Evolutionary conservation across 1,284 basidiomycete species (phyloP).

Genomic region (Pyrrhoderma noxium): DNA sequence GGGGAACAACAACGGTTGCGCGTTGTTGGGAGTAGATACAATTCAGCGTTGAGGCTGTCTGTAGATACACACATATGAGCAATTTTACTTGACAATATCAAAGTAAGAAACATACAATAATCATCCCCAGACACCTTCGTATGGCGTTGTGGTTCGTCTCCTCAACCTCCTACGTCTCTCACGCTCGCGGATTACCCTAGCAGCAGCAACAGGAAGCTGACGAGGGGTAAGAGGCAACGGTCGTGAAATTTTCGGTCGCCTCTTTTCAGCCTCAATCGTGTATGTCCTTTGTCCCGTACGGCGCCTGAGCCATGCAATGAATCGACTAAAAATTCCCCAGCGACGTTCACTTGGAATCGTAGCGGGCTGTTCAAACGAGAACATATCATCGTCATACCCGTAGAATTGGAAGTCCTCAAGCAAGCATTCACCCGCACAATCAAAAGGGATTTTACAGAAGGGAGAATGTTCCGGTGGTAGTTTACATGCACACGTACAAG

Average conservation of each 20-base stretch:
- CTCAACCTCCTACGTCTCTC: constrained; percentile 1
- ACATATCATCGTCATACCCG: constrained; percentile 18
- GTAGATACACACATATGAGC: neutral
- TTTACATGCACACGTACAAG: constrained; percentile 6
- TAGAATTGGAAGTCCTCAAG: constrained; percentile 10
- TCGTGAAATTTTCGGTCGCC: constrained; percentile 12
- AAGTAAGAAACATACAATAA: neutral
- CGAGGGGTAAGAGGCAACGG: constrained; percentile 13
- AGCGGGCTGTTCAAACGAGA: constrained; percentile 17
- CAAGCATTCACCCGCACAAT: constrained; percentile 15
- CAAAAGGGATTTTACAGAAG: constrained; percentile 13
- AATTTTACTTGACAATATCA: neutral
- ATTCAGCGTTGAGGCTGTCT: neutral
- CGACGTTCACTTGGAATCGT: constrained; percentile 14
- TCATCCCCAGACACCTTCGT: constrained; percentile 6
- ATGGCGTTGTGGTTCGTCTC: constrained; percentile 1
- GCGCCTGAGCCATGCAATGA: constrained; percentile 16
- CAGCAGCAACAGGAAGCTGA: neutral
- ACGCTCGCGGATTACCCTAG: neutral
- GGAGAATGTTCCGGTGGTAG: constrained; percentile 6
- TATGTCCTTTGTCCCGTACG: constrained; percentile 8
- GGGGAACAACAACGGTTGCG: constrained; percentile 1
- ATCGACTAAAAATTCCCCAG: constrained; percentile 15
- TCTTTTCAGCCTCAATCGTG: constrained; percentile 15
- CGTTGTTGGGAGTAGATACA: neutral